Evolutionary conservation across 306 rosid genomes (phyloP).

Genomic region (Dryas alaskensis): DNA sequence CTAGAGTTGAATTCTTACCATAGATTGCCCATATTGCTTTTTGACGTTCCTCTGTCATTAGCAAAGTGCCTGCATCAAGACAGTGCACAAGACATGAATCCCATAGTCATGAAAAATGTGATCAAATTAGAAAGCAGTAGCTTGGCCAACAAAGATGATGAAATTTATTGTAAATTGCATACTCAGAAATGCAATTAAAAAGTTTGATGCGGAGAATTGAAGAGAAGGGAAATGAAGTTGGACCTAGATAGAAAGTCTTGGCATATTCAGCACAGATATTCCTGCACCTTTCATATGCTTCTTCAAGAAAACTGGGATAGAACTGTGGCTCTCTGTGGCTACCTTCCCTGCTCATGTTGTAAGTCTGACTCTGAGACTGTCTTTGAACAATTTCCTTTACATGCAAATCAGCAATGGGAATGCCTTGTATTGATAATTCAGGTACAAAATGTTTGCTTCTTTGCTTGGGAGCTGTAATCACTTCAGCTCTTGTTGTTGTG

Average conservation of each 20-base stretch:
- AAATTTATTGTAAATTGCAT: background rate
- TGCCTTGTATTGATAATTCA: conserved; percentile 44
- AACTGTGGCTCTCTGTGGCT: conserved; percentile 26
- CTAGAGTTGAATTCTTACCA: conserved; percentile 41
- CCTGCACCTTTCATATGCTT: conserved; percentile 73
- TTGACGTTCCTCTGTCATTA: conserved; percentile 74
- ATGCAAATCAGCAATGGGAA: conserved; percentile 55
- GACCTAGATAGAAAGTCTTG: conserved; percentile 82
- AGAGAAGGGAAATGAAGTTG: conserved; percentile 10
- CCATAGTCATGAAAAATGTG: background rate
- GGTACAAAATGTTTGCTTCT: conserved; percentile 25
- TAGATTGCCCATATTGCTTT: conserved; percentile 93
- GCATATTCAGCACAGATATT: conserved; percentile 80
- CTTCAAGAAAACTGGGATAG: conserved; percentile 53
- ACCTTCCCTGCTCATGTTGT: conserved; percentile 6
- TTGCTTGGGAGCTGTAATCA: conserved; percentile 42
- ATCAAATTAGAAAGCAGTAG: background rate
- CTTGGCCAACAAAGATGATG: background rate
- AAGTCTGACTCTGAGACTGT: conserved; percentile 42
- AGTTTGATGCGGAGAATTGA: background rate
- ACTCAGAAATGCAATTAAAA: background rate
- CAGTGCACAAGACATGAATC: background rate
- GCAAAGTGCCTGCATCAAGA: conserved; percentile 59
- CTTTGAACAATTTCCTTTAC: conserved; percentile 59
- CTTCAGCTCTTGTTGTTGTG: conserved; percentile 37